Evolutionary conservation across 2,329 filamentous ascomycete genomes (phyloP).

Genomic region (Berkeleyomyces rouxiae): DNA sequence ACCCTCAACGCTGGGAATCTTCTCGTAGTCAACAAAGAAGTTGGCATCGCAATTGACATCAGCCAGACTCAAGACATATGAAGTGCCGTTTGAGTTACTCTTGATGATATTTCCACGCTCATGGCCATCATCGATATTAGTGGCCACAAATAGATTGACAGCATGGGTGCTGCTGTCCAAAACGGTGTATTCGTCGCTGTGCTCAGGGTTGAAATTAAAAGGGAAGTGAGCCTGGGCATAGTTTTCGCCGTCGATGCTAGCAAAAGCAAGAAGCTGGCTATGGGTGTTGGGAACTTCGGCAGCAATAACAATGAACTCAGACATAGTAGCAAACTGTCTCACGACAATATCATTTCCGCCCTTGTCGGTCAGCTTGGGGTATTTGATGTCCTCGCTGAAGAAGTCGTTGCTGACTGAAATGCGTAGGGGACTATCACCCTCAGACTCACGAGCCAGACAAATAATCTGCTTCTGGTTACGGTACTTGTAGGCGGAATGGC

Average conservation of each 20-base stretch:
- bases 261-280: conserved; percentile 56
- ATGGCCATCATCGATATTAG: conserved; percentile 44
- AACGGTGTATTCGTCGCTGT: conserved; percentile 68
- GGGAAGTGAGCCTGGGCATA: conserved; percentile 82
- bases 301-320: conserved; percentile 87
- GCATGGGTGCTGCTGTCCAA: conserved; percentile 90
- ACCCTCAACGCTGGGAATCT: conserved; percentile 81
- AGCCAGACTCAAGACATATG: conserved; percentile 69
- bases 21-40: conserved; percentile 90
- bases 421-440: conserved; percentile 40
- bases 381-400: conserved; percentile 39
- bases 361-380: conserved; percentile 37
- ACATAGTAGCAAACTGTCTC: conserved; percentile 81
- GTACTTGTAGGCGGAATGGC: conserved; percentile 38
- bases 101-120: conserved; percentile 83
- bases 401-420: conserved; percentile 67
- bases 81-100: conserved; percentile 96
- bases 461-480: conserved; percentile 39
- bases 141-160: conserved; percentile 83
- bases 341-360: conserved; percentile 42
- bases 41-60: conserved; percentile 63
- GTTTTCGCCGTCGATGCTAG: conserved; percentile 66
- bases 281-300: conserved; percentile 28
- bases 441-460: conserved; percentile 37
- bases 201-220: conserved; percentile 59